These are phyloP conservation scores for Closterium sp. DNA, from an alignment of 139 green algal genomes.

Conservation along the genomic window DNA sequence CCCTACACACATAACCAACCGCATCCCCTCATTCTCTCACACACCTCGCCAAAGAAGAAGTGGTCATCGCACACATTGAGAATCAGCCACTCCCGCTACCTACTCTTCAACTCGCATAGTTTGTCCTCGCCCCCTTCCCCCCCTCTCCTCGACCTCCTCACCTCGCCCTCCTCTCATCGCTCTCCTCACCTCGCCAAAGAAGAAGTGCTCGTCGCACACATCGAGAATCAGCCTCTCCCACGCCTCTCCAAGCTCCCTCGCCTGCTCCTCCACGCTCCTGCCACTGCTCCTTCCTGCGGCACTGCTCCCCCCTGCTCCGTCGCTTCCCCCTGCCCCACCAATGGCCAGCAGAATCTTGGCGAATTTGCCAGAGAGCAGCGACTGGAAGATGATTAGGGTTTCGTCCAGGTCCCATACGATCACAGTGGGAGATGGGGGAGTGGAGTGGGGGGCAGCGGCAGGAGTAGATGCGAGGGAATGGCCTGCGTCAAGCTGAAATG, in stretches of 20 bases:
- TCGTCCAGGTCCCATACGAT: not conserved
- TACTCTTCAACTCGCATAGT: no score
- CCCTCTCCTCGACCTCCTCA: not conserved
- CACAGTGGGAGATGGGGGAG: not conserved
- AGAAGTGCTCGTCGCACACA: not conserved
- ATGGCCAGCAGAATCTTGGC: not conserved
- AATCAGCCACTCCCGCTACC: not conserved
- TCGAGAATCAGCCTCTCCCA: not conserved
- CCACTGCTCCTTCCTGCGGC: not conserved
- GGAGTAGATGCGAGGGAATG: not conserved
- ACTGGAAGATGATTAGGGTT: not conserved
- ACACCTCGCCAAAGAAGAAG: not conserved
- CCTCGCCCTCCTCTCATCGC: not conserved
- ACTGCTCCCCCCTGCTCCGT: not conserved
- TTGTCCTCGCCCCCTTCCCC: no score
- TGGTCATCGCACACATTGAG: not conserved
- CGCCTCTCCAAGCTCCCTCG: not conserved
- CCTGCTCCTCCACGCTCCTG: not conserved
- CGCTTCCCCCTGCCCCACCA: not conserved
- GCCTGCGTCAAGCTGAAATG: no score
- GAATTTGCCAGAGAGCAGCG: not conserved
- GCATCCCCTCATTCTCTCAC: no score
- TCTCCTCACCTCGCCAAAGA: not conserved
- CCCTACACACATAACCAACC: not conserved
- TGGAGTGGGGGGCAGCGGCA: not conserved